Base-by-base conservation (phyloP, 352 stramenopile genomes). In the Pythium folliculosum region DNA sequence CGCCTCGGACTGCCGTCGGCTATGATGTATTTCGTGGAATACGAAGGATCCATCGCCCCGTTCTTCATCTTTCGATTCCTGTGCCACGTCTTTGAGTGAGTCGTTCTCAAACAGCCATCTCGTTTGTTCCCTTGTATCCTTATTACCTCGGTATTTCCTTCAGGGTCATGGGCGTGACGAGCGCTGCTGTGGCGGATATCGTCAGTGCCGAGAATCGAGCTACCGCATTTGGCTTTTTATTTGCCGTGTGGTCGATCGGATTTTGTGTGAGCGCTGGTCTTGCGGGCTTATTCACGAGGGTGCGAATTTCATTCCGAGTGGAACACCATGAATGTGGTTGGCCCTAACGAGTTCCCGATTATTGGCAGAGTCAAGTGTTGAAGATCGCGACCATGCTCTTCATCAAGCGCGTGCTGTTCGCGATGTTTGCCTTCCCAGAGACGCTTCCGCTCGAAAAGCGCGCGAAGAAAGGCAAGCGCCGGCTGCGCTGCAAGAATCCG, bases 1-100 rank as follows among this genome's bases (percentile, higher is more conserved):
- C 81, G 82, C 10, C 59, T 91, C 38, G 80, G 78, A 10, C 76
- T 81, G 13, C 86, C 84, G 19, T 89, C 90, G 47, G 76, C 84
- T 21, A 73, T 92, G 60, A 88, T 92, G 67, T 88, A 81, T 44
- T 92, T 94, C 48, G 80, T 81, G 56, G 64, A 88, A 49, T 77
- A 76, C 13, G 60, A 59, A 21, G 82, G 84, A 0, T 81, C 80
- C 40, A 92, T 94, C 47, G 69, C 51, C 14, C 78, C 84, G 22
- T 94, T 82, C 44, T 91, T 88, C n/a, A 55, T 82, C 13, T 64
- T 91, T 8, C 79, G 73, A 12, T 82, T 92, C 30, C 56, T 89
- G 12, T 76, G 83, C 62, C 82, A 77, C 10, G 78, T 79, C 22
- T 88, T 90, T 58, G 74, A 80, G 82, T 92, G 69, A 55, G 68